Percentiles rank a stretch among this genome's conserved stretches.
These are phyloP conservation scores for Taiozyma sp. DNA, from an alignment of 1,139 yeast genomes.

Conservation along the genomic window DNA sequence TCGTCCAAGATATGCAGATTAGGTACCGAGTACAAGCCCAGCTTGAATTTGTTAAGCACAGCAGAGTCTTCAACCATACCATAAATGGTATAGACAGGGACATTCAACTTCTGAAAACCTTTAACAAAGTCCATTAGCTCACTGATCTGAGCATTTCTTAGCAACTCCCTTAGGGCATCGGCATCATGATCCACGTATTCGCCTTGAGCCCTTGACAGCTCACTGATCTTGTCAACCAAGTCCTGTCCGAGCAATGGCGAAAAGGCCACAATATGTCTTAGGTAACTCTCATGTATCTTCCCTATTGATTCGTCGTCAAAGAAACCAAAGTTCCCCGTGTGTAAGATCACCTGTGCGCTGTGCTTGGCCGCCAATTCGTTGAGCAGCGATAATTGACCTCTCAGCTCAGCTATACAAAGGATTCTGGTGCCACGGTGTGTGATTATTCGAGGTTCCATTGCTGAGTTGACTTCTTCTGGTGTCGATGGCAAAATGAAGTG, in stretches of 20 bases:
- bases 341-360: slow-evolving; percentile 51
- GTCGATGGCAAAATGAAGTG: background rate
- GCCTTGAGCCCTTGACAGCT: slow-evolving; percentile 39
- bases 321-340: slow-evolving; percentile 80
- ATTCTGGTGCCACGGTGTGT: slow-evolving; percentile 33
- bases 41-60: slow-evolving; percentile 57
- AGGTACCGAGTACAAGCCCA: slow-evolving; percentile 47
- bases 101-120: slow-evolving; percentile 42
- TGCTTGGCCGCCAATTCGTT: slow-evolving; percentile 42
- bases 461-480: background rate
- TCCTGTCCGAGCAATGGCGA: slow-evolving; percentile 53
- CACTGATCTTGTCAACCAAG: slow-evolving; percentile 41
- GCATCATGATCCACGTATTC: slow-evolving; percentile 32
- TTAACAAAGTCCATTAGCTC: slow-evolving; percentile 49
- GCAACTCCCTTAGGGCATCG: slow-evolving; percentile 36
- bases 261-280: slow-evolving; percentile 66
- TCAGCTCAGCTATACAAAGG: slow-evolving; percentile 50
- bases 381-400: slow-evolving; percentile 45
- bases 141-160: slow-evolving; percentile 39
- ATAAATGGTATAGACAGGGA: slow-evolving; percentile 72
- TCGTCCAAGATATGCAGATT: slow-evolving; percentile 65
- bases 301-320: slow-evolving; percentile 57
- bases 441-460: slow-evolving; percentile 17
- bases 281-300: slow-evolving; percentile 48
- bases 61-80: slow-evolving; percentile 75